Conservation (phyloP, 164 flowering plant species). For the Echeveria elegans region DNA sequence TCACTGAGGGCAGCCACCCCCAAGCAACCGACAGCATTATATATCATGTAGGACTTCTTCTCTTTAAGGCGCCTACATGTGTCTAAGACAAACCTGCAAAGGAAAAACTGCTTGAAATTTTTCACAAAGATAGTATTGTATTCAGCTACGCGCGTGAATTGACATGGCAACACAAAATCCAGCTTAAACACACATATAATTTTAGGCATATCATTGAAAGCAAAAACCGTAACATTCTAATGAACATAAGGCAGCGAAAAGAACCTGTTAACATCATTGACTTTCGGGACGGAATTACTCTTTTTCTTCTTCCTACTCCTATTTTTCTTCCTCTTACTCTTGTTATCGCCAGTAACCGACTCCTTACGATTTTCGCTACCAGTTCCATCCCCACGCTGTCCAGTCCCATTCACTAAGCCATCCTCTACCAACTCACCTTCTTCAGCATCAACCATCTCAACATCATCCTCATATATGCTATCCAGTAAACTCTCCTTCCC, state of each 20-base stretch:
- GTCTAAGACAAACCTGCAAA: slow-evolving; percentile 57
- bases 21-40: slow-evolving; percentile 77
- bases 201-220: background rate
- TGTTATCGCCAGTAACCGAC: slow-evolving; percentile 14
- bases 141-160: no score
- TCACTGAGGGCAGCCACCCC: slow-evolving; percentile 71
- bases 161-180: no score
- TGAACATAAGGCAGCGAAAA: background rate
- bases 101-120: background rate
- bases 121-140: background rate
- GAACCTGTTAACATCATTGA: slow-evolving; percentile 56
- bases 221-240: background rate
- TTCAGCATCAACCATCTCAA: slow-evolving; percentile 73
- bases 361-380: background rate
- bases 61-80: slow-evolving; percentile 69
- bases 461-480: slow-evolving; percentile 48
- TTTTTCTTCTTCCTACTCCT: slow-evolving; percentile 30
- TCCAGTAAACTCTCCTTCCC: slow-evolving; percentile 40
- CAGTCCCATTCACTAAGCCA: slow-evolving; percentile 9
- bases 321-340: slow-evolving; percentile 45
- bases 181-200: background rate
- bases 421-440: slow-evolving; percentile 47
- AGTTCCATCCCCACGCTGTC: slow-evolving; percentile 14
- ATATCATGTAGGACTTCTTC: slow-evolving; percentile 69
- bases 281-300: slow-evolving; percentile 16